Percentiles rank a stretch among this genome's conserved stretches.
phyloP scores from a whole-genome alignment of 768 basidiomycete genomes.

The Postia placenta region DNA sequence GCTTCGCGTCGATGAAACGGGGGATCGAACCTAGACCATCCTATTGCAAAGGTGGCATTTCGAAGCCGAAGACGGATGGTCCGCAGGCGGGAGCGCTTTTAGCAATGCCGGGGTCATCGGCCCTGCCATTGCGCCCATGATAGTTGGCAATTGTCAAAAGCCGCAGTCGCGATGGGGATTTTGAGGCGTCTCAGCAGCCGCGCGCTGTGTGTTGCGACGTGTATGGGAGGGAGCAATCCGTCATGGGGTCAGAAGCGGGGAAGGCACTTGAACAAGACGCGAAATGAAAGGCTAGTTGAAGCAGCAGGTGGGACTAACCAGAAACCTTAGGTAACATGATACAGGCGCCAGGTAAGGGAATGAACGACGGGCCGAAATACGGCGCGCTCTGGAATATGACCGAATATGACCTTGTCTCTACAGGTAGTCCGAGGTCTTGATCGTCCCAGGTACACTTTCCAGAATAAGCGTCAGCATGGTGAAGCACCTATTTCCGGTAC shows the following conservation, averaged over 20 bases:
- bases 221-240: not conserved
- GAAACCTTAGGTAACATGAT: no score
- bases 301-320: no score
- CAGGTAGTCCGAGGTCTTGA: no score
- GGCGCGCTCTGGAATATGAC: no score
- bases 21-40: not conserved
- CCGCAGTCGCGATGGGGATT: not conserved
- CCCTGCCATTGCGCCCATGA: not conserved
- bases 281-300: constrained; percentile 1
- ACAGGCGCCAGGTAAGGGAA: not conserved
- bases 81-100: not conserved
- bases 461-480: no score
- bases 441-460: no score
- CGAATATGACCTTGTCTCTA: no score
- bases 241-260: not conserved
- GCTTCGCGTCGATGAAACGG: not conserved
- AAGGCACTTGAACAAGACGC: not conserved
- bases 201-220: not conserved
- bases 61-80: not conserved
- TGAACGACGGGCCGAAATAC: not conserved
- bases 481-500: no score
- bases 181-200: not conserved
- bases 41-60: not conserved
- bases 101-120: not conserved
- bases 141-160: not conserved